Percentiles rank a stretch among this genome's conserved stretches.
These are phyloP conservation scores for Epichloe baconii DNA, from an alignment of 2,329 filamentous ascomycete species.

Conservation along the genomic window DNA sequence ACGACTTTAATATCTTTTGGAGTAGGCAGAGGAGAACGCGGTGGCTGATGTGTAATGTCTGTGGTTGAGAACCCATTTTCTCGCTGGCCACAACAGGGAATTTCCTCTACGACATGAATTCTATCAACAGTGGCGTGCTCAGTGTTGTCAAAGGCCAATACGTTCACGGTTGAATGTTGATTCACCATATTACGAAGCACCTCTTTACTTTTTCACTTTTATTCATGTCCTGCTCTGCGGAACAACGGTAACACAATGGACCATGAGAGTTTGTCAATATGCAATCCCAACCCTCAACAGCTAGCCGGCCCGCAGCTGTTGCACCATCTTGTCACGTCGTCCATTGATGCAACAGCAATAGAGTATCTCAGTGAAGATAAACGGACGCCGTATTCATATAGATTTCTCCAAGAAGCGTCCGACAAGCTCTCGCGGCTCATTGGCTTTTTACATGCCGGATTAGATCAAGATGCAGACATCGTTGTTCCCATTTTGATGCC, in stretches of 20 bases:
- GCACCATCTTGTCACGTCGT: conserved; percentile 45
- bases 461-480: conserved; percentile 17
- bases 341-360: conserved; percentile 16
- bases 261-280: conserved; percentile 24
- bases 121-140: neutral
- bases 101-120: neutral
- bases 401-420: conserved; percentile 45
- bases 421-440: conserved; percentile 42
- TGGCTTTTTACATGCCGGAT: conserved; percentile 5
- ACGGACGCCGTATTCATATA: conserved; percentile 42
- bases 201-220: neutral
- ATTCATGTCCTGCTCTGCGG: neutral
- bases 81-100: neutral
- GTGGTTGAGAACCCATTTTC: neutral
- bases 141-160: neutral
- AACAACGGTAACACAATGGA: conserved; percentile 13
- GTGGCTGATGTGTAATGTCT: neutral
- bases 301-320: conserved; percentile 32
- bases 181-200: neutral
- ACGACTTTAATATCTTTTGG: neutral
- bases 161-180: neutral
- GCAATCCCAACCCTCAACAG: conserved; percentile 29
- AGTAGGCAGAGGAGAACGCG: neutral
- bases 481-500: conserved; percentile 66
- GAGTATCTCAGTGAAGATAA: conserved; percentile 17